Conservation (phyloP, 768 basidiomycete species). For the Agrocybe pediades region DNA sequence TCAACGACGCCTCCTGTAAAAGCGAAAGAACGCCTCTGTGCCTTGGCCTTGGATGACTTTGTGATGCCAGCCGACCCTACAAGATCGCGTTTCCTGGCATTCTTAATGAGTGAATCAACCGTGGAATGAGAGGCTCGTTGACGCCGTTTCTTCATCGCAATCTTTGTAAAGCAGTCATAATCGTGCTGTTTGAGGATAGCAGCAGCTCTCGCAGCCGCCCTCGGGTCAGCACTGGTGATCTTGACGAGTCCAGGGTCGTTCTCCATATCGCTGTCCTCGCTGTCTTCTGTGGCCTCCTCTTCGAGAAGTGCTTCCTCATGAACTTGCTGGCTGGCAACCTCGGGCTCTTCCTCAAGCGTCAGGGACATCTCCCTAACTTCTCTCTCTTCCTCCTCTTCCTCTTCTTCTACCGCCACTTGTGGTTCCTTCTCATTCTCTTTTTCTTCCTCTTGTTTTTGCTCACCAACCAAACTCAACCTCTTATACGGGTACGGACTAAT, state of each 20-base stretch:
- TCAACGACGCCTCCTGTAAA: constrained; percentile 45
- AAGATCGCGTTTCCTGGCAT: constrained; percentile 35
- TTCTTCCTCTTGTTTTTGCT: constrained; percentile 16
- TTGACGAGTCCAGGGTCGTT: constrained; percentile 68
- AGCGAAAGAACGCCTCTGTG: constrained; percentile 28
- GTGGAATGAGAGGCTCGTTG: constrained; percentile 33
- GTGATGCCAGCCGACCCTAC: constrained; percentile 31
- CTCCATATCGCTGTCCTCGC: constrained; percentile 33
- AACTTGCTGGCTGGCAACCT: constrained; percentile 14
- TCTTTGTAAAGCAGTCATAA: constrained; percentile 77
- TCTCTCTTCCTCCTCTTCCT: constrained; percentile 24
- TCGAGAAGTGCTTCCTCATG: constrained; percentile 27
- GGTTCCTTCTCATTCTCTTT: constrained; percentile 19
- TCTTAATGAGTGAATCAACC: constrained; percentile 32
- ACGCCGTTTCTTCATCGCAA: constrained; percentile 30
- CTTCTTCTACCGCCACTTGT: constrained; percentile 18
- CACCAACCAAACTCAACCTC: constrained; percentile 20
- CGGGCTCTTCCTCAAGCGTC: constrained; percentile 21
- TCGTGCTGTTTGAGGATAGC: constrained; percentile 92
- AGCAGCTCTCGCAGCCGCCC: constrained; percentile 88
- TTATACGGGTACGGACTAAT: constrained; percentile 62
- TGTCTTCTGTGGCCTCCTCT: constrained; percentile 25
- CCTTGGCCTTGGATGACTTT: constrained; percentile 22
- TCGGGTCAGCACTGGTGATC: constrained; percentile 82
- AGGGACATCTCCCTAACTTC: constrained; percentile 19